A percentile compares a stretch with the other conserved stretches of the same genome.
phyloP scores from a whole-genome alignment of 2,329 filamentous ascomycete genomes.

The Ophiostoma ips region DNA sequence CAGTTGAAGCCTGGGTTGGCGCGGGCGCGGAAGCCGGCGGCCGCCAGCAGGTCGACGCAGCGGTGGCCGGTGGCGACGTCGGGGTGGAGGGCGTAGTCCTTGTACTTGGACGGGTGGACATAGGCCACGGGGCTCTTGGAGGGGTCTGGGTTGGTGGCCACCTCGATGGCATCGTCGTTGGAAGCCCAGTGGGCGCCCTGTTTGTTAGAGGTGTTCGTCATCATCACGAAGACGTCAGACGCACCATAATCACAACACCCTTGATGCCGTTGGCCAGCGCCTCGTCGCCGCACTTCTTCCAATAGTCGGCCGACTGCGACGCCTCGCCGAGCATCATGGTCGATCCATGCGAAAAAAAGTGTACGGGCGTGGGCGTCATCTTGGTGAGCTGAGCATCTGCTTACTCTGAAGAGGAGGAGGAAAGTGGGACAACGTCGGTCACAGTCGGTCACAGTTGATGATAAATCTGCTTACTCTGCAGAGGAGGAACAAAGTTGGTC shows the following conservation, averaged over 20 bases:
- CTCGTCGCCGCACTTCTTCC: conserved; percentile 51
- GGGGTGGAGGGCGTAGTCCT: conserved; percentile 44
- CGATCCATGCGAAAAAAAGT: conserved; percentile 57
- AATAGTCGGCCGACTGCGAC: conserved; percentile 46
- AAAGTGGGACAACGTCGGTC: too few relatives aligned
- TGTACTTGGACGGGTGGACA: conserved; percentile 51
- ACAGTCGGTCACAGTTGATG: too few relatives aligned
- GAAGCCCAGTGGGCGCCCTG: conserved; percentile 55
- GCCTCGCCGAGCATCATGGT: conserved; percentile 61
- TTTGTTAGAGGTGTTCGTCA: neutral
- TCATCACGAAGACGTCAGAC: neutral
- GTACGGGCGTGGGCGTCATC: conserved; percentile 32
- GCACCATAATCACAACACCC: conserved; percentile 51
- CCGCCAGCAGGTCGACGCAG: conserved; percentile 34
- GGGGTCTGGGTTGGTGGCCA: conserved; percentile 46
- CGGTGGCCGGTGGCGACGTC: conserved; percentile 39
- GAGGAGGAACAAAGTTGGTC: too few relatives aligned
- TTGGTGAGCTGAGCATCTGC: neutral
- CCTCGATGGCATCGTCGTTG: conserved; percentile 39
- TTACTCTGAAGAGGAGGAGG: neutral
- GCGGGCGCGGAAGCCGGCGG: conserved; percentile 38
- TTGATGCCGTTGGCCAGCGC: conserved; percentile 45
- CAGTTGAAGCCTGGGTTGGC: conserved; percentile 47
- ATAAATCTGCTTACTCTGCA: too few relatives aligned
- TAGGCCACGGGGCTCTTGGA: conserved; percentile 51